Base-by-base conservation (phyloP, 2,329 filamentous ascomycete genomes). In the Colletotrichum destructivum region DNA sequence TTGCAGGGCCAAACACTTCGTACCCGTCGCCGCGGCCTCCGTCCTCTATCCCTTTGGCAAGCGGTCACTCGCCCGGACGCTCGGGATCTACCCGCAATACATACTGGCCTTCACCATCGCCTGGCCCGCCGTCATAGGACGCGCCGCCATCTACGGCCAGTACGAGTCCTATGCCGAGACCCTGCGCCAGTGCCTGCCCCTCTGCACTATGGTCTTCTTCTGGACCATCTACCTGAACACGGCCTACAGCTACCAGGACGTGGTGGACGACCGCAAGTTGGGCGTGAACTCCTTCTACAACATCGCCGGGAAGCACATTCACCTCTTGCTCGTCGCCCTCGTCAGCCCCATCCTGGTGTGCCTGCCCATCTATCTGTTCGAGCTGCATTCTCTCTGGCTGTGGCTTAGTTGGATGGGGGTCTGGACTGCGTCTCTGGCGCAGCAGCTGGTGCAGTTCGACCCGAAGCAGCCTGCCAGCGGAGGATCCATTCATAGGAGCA, bases 151-250 rank as follows among this genome's bases (percentile, higher is more conserved):
- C 16, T 64, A 70, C 12, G 72, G 73, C 16, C 69, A 56, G 4
- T 11, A 71, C 21, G 72, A 76, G 42, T 40, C 75, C 15, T 75
- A 72, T 35, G 31, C 67, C 15, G 69, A 75, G 61, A 75, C 72
- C 1, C 35, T 47, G n/a, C 47, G 44, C 44, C 69, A 71, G 13
- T 76, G 74, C 52, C 66, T 75, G 9, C 74, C 75, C 5, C 69
- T 76, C 26, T 76, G 74, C 63, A 77, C 73, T 42, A 75, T 74
- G 62, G 72, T 73, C n/a, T 76, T 75, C 72, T 66, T 77, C 72
- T 78, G 75, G 76, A 76, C 76, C 55, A 75, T 76, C 21, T 76
- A 75, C 66, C 62, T 76, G 9, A 75, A 74, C 44, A 76, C 75
- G 18, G 75, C 75, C 0, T 76, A 76, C 49, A 76, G 75, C 63